Evolutionary conservation across 805 yeast genomes (phyloP).

Genomic region (Blastobotrys peoriensis): DNA sequence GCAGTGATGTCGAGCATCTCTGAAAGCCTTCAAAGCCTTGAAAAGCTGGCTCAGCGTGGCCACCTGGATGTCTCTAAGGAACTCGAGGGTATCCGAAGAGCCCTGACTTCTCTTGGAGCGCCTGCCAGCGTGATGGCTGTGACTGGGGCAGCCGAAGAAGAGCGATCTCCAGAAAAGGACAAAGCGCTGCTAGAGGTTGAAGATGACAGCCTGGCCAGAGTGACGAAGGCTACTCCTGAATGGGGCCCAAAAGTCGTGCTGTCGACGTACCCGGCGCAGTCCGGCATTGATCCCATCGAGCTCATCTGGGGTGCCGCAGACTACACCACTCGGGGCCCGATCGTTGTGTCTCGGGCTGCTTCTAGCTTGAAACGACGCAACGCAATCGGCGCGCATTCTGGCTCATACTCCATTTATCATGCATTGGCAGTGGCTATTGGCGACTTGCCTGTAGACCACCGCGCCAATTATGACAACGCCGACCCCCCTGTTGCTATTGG

Average conservation of each 20-base stretch:
- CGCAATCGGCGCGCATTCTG: constrained; percentile 60
- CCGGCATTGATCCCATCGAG: constrained; percentile 42
- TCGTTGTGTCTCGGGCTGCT: constrained; percentile 47
- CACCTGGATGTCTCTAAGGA: not conserved
- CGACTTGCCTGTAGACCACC: constrained; percentile 46
- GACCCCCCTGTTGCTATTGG: constrained; percentile 54
- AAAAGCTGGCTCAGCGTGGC: not conserved
- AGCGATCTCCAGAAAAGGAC: too few species aligned
- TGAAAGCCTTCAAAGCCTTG: not conserved
- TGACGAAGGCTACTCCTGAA: too few species aligned
- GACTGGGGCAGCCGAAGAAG: too few species aligned
- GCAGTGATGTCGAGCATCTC: not conserved
- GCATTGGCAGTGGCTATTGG: constrained; percentile 60
- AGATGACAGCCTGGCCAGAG: too few species aligned
- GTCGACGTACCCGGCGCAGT: constrained; percentile 50
- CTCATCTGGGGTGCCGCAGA: constrained; percentile 50
- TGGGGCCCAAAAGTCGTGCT: constrained; percentile 36
- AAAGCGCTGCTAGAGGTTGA: too few species aligned
- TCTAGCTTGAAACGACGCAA: constrained; percentile 50
- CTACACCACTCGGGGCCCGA: constrained; percentile 48
- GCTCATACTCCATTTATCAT: constrained; percentile 58
- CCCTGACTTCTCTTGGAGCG: not conserved
- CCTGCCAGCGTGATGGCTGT: too few species aligned
- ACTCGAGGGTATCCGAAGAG: not conserved
- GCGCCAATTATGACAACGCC: constrained; percentile 57